Evolutionary conservation across 2,329 filamentous ascomycete genomes (phyloP).

Genomic region (Pseudopithomyces chartarum): DNA sequence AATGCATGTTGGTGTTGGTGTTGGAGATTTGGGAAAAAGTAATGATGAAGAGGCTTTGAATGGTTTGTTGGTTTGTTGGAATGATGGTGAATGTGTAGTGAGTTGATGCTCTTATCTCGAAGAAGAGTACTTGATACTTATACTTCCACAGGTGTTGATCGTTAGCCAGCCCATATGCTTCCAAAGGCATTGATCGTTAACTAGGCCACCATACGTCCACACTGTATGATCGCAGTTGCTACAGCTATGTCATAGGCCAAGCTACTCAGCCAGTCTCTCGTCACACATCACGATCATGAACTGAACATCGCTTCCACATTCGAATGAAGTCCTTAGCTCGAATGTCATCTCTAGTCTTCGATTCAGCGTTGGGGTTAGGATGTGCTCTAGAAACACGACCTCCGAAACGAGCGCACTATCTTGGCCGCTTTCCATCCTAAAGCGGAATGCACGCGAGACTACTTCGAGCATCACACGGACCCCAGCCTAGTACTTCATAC

Average conservation of each 20-base stretch:
- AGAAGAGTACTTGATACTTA: not conserved
- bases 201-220: not conserved
- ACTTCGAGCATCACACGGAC: not conserved
- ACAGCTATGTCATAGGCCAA: not conserved
- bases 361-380: not conserved
- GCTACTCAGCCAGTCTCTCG: not conserved
- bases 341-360: not conserved
- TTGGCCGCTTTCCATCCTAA: not conserved
- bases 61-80: not conserved
- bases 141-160: not conserved
- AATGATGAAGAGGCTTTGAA: not conserved
- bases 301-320: not conserved
- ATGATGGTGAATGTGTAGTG: not conserved
- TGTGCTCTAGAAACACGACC: not conserved
- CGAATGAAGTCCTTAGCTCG: not conserved
- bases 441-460: not conserved
- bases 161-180: not conserved
- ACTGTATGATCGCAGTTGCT: not conserved
- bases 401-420: not conserved
- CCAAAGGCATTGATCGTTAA: not conserved
- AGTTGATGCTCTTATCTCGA: not conserved
- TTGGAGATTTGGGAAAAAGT: not conserved
- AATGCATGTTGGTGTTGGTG: not conserved
- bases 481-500: not conserved
- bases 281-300: not conserved